These are phyloP conservation scores for Pleurotus platypus DNA, from an alignment of 768 basidiomycete genomes.

Conservation along the genomic window DNA sequence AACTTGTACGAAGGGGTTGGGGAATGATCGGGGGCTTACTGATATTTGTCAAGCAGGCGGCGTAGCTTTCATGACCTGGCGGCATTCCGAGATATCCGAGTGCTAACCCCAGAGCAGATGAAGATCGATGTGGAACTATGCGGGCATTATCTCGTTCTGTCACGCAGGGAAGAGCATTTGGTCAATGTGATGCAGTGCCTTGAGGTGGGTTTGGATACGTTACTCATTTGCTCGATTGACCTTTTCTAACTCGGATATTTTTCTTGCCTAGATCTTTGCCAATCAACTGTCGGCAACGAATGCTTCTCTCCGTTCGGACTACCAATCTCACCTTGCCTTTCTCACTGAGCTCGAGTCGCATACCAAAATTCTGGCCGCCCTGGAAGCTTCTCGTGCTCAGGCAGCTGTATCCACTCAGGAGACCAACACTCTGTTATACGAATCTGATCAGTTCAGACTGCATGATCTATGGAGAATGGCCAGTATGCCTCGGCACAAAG, in stretches of 20 bases:
- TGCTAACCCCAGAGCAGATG: conserved; percentile 63
- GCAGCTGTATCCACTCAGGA: conserved; percentile 57
- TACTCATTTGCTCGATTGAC: background rate
- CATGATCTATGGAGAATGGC: conserved; percentile 67
- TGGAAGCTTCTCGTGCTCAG: conserved; percentile 46
- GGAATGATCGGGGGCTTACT: conserved; percentile 3
- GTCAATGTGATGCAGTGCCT: conserved; percentile 60
- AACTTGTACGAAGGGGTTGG: background rate
- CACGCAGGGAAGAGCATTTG: conserved; percentile 64
- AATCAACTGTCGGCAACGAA: conserved; percentile 51
- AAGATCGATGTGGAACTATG: conserved; percentile 76
- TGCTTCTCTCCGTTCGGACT: conserved; percentile 52
- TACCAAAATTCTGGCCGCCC: conserved; percentile 43
- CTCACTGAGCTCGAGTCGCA: conserved; percentile 44
- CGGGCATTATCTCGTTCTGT: conserved; percentile 69
- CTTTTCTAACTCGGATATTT: too few relatives aligned
- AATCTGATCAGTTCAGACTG: conserved; percentile 64
- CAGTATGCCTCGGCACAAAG: conserved; percentile 54
- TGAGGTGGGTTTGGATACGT: conserved; percentile 32
- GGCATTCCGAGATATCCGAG: conserved; percentile 41
- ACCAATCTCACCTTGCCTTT: conserved; percentile 46
- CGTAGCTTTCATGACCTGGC: conserved; percentile 65
- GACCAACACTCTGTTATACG: conserved; percentile 66
- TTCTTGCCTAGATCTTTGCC: conserved; percentile 41
- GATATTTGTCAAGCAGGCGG: conserved; percentile 29